phyloP scores from a whole-genome alignment of 148 eudicot species.

The Agrostemma githago region DNA sequence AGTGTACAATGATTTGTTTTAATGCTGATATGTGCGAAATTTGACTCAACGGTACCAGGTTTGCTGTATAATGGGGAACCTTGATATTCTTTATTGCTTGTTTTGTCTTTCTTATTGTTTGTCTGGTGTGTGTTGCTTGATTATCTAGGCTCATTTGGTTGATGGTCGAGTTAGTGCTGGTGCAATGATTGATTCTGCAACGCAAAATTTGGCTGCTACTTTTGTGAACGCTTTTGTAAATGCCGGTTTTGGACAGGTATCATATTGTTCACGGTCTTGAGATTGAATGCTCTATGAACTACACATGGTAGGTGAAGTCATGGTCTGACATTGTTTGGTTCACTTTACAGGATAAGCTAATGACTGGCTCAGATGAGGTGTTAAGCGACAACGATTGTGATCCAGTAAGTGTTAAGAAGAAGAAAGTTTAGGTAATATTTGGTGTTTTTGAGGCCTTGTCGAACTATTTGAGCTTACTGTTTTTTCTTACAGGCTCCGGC shows the following conservation, averaged over 20 bases:
- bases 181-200: slow-evolving; percentile 85
- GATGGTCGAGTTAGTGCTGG: slow-evolving; percentile 95
- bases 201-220: slow-evolving; percentile 96
- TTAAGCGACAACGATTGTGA: slow-evolving; percentile 78
- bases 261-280: background rate
- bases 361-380: slow-evolving; percentile 71
- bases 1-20: too few relatives aligned
- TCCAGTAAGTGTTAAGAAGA: slow-evolving; percentile 57
- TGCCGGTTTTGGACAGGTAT: slow-evolving; percentile 94
- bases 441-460: background rate
- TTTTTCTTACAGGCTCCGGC: slow-evolving; percentile 61
- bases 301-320: background rate
- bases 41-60: too few relatives aligned
- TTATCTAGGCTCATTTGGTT: slow-evolving; percentile 74
- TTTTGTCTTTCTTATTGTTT: background rate
- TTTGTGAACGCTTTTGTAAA: slow-evolving; percentile 98
- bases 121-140: slow-evolving; percentile 1
- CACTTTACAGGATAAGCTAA: slow-evolving; percentile 71
- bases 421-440: background rate
- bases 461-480: background rate
- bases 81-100: background rate
- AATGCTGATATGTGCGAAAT: too few relatives aligned
- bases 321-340: slow-evolving; percentile 6
- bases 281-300: background rate
- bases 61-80: too few relatives aligned